phyloP scores from a whole-genome alignment of 345 rosid species.

The Gossypium herbaceum region DNA sequence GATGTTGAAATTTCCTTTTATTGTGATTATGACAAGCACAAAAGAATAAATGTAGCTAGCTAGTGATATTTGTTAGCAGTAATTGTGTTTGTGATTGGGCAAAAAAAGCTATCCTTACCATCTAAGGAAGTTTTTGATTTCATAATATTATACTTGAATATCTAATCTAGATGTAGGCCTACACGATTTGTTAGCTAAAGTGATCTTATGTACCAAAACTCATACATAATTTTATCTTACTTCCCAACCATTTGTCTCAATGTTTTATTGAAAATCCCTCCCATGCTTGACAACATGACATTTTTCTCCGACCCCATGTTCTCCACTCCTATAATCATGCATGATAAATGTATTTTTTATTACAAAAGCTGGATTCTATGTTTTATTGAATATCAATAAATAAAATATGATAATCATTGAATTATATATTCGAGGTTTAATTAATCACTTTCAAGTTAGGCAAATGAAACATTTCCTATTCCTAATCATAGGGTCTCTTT shows the following conservation, averaged over 20 bases:
- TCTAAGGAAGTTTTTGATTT: constrained; percentile 14
- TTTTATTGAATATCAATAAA: neutral
- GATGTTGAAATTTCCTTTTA: neutral
- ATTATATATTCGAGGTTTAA: neutral
- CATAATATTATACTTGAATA: too few relatives aligned
- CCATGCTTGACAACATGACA: neutral
- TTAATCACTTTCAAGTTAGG: constrained; percentile 4
- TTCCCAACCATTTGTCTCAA: neutral
- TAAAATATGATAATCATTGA: neutral
- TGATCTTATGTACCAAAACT: neutral
- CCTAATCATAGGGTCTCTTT: constrained; percentile 22
- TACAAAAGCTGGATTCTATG: neutral
- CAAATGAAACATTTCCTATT: constrained; percentile 17
- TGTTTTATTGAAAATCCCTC: neutral
- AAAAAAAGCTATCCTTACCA: constrained; percentile 10
- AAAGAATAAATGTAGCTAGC: neutral
- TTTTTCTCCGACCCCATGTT: constrained; percentile 8
- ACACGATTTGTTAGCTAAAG: neutral
- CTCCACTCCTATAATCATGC: neutral
- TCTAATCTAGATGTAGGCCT: neutral
- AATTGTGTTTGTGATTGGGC: neutral
- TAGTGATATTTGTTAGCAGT: neutral
- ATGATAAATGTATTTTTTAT: neutral
- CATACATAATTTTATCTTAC: neutral
- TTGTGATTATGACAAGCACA: constrained; percentile 6